Evolutionary conservation across 2,329 filamentous ascomycete species (phyloP).

Genomic region (Leptosphaerulina australis): DNA sequence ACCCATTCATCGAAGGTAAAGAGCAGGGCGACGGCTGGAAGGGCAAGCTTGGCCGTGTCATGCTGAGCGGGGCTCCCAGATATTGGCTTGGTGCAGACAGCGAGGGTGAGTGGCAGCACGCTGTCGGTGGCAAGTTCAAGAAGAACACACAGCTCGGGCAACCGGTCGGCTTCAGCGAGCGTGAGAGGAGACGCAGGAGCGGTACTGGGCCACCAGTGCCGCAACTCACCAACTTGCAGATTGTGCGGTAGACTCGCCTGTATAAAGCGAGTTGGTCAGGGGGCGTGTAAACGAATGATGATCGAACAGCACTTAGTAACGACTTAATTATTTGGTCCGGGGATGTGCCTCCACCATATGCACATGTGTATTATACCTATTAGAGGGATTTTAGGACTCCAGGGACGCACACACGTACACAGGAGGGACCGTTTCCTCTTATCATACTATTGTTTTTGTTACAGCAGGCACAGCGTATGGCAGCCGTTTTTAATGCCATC

Average conservation of each 20-base stretch:
- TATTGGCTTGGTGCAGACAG: conserved; percentile 81
- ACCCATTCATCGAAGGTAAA: conserved; percentile 72
- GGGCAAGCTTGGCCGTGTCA: conserved; percentile 76
- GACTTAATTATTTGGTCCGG: conserved; percentile 7
- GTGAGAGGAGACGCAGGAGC: conserved; percentile 65
- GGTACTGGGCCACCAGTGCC: conserved; percentile 63
- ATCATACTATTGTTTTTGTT: neutral
- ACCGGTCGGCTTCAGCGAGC: conserved; percentile 57
- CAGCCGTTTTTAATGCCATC: neutral
- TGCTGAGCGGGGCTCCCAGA: conserved; percentile 73
- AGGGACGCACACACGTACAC: too few species aligned
- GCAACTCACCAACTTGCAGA: conserved; percentile 33
- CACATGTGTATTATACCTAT: conserved; percentile 10
- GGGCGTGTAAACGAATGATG: conserved; percentile 2
- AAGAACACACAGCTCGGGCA: conserved; percentile 50
- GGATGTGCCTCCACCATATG: neutral
- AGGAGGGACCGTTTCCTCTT: neutral
- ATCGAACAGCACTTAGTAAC: conserved; percentile 11
- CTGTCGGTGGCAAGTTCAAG: conserved; percentile 66
- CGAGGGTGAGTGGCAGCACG: conserved; percentile 70
- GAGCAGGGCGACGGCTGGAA: conserved; percentile 80
- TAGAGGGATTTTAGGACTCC: conserved; percentile 1
- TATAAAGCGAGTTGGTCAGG: neutral
- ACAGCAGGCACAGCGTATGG: conserved; percentile 11
- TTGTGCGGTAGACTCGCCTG: conserved; percentile 27